A percentile compares a stretch with the other conserved stretches of the same genome.
phyloP scores from a whole-genome alignment of 2,329 filamentous ascomycete species.

The Trichocomaceae sp. region DNA sequence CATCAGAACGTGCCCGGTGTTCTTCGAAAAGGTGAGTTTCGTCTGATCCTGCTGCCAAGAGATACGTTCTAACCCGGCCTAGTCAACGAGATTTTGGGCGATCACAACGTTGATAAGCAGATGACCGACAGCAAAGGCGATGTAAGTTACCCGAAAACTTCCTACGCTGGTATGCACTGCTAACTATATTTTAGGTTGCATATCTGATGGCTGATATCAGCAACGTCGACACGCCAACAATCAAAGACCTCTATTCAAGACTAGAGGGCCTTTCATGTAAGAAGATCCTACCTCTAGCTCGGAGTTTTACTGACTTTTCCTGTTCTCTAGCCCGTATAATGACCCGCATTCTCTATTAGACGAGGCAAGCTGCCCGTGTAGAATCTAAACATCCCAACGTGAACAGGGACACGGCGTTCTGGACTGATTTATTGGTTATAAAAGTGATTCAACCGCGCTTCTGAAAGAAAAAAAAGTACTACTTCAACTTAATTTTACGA shows the following conservation, averaged over 20 bases:
- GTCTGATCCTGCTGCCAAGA: neutral
- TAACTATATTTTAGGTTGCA: constrained; percentile 53
- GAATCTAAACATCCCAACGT: constrained; percentile 9
- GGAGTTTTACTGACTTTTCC: neutral
- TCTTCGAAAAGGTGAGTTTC: constrained; percentile 62
- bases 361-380: neutral
- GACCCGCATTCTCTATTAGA: constrained; percentile 40
- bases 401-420: constrained; percentile 4
- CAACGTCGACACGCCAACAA: constrained; percentile 69
- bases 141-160: constrained; percentile 42
- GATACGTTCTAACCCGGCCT: constrained; percentile 16
- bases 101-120: constrained; percentile 98
- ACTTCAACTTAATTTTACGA: constrained; percentile 3
- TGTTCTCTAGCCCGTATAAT: constrained; percentile 36
- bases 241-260: constrained; percentile 77
- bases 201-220: constrained; percentile 98
- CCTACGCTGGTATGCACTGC: neutral
- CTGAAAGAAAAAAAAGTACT: neutral
- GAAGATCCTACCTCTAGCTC: neutral
- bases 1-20: constrained; percentile 96
- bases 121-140: constrained; percentile 94
- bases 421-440: neutral
- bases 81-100: constrained; percentile 90
- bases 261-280: constrained; percentile 72
- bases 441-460: constrained; percentile 11